phyloP scores from a whole-genome alignment of 2,329 filamentous ascomycete genomes.

The Dactylonectria estremocensis region DNA sequence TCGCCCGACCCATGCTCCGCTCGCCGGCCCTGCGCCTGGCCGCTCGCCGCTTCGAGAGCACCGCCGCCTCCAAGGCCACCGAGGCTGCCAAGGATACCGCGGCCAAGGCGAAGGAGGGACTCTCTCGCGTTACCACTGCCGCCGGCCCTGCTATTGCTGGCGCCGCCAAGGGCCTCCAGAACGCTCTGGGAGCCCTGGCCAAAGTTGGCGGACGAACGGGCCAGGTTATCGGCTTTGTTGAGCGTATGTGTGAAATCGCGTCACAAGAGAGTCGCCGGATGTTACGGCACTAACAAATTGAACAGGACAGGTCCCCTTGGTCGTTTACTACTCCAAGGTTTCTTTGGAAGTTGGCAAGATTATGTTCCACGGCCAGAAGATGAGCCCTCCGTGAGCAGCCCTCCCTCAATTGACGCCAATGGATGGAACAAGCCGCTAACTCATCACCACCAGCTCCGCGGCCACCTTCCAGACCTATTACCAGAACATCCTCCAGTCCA shows the following conservation, averaged over 20 bases:
- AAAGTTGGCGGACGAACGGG: conserved; percentile 89
- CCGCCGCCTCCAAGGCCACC: conserved; percentile 63
- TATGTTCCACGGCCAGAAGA: conserved; percentile 89
- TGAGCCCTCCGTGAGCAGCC: conserved; percentile 89
- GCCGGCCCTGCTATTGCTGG: conserved; percentile 82
- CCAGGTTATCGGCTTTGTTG: conserved; percentile 82
- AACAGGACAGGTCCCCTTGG: conserved; percentile 86
- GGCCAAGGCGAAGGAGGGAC: conserved; percentile 83
- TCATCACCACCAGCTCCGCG: conserved; percentile 70
- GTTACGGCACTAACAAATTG: conserved; percentile 30
- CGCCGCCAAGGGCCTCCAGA: conserved; percentile 77
- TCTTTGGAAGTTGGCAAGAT: conserved; percentile 89
- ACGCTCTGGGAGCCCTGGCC: conserved; percentile 78
- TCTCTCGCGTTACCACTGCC: conserved; percentile 84
- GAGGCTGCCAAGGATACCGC: conserved; percentile 59
- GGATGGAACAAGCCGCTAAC: conserved; percentile 31
- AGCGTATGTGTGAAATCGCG: conserved; percentile 76
- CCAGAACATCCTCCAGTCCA: conserved; percentile 78
- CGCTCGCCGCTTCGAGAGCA: conserved; percentile 74
- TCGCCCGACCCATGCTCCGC: conserved; percentile 63
- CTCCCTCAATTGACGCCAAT: conserved; percentile 27
- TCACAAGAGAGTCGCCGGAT: not conserved
- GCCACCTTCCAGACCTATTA: conserved; percentile 91
- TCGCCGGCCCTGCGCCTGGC: conserved; percentile 62
- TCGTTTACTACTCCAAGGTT: conserved; percentile 94